Evolutionary conservation across 2,329 filamentous ascomycete species (phyloP).

Genomic region (Pyrenophora teres): DNA sequence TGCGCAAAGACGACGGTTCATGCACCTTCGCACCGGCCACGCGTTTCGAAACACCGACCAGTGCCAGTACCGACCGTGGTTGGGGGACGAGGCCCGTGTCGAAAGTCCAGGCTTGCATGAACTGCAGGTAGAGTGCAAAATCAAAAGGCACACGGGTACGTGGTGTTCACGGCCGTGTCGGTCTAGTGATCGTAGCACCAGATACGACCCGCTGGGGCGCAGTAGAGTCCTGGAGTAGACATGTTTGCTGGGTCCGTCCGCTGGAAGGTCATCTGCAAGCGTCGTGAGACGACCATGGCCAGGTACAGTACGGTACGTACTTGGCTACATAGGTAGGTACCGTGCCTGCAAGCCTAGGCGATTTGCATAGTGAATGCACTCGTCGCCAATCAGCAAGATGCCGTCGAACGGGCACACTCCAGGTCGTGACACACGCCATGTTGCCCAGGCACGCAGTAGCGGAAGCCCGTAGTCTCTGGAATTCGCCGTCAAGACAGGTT

Average conservation of each 20-base stretch:
- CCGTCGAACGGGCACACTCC: no score
- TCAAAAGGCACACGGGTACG: no score
- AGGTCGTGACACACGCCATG: no score
- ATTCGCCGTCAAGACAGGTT: no score
- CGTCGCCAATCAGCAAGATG: no score
- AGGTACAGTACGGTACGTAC: no score
- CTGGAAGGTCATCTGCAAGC: constrained; percentile 6
- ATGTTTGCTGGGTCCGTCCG: constrained; percentile 4
- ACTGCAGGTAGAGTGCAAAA: constrained; percentile 6
- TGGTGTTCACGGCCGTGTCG: no score
- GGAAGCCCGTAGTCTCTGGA: no score
- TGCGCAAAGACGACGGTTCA: constrained; percentile 4
- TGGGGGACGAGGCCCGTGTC: not conserved
- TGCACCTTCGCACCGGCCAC: constrained; percentile 14
- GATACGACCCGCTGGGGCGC: not conserved
- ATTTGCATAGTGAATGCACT: not conserved
- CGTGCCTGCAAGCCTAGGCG: no score
- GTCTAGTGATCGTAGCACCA: not conserved
- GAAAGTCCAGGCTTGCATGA: constrained; percentile 9
- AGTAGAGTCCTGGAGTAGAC: constrained; percentile 4
- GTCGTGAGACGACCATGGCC: not conserved
- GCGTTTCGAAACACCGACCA: constrained; percentile 13
- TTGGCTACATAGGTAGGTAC: no score
- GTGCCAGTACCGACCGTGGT: no score
- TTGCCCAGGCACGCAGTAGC: no score